Evolutionary conservation across 768 basidiomycete genomes (phyloP).

Genomic region (Dictyophora rubrovolvata): DNA sequence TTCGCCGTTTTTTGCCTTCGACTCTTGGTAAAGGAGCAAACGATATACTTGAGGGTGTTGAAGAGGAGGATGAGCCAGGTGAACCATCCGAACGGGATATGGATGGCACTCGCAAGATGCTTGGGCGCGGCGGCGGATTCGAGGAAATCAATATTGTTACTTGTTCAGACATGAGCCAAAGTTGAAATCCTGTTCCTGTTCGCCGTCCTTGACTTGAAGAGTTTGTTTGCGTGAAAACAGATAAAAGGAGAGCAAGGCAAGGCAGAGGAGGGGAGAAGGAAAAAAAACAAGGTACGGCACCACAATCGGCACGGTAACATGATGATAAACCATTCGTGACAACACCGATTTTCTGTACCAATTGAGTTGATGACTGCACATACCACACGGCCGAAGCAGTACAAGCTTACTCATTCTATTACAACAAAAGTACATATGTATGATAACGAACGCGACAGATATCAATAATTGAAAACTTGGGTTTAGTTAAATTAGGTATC

Average conservation of each 20-base stretch:
- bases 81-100: conserved; percentile 2
- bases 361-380: too few relatives aligned
- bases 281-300: not conserved
- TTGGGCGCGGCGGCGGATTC: not conserved
- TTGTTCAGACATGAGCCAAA: not conserved
- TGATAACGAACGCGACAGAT: not conserved
- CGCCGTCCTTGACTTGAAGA: not conserved
- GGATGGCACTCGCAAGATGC: conserved; percentile 6
- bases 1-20: conserved; percentile 22
- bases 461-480: not conserved
- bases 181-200: not conserved
- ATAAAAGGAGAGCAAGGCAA: not conserved
- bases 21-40: conserved; percentile 28
- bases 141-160: not conserved
- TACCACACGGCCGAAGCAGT: too few relatives aligned
- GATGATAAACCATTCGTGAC: too few relatives aligned
- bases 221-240: not conserved
- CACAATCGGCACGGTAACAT: not conserved
- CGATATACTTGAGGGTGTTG: conserved; percentile 15
- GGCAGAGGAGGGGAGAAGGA: not conserved
- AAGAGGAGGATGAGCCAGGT: not conserved
- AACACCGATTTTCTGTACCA: too few relatives aligned
- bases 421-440: too few relatives aligned
- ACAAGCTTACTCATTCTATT: too few relatives aligned
- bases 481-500: not conserved